A percentile compares a stretch with the other conserved stretches of the same genome.
phyloP scores from a whole-genome alignment of 768 basidiomycete genomes.

The Lactarius deliciosus region DNA sequence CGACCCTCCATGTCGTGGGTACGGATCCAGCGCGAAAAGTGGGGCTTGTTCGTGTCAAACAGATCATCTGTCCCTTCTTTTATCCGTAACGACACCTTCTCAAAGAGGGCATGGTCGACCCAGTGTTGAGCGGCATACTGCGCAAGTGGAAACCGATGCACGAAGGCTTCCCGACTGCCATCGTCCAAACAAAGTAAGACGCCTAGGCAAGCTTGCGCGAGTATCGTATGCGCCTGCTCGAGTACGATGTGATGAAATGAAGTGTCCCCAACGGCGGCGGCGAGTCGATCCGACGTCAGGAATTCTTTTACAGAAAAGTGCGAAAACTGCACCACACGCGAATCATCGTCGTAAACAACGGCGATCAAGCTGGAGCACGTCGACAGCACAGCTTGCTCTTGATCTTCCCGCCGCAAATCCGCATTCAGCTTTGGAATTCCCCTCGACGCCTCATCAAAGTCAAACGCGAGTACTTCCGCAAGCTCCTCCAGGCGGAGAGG shows the following conservation, averaged over 20 bases:
- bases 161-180: background rate
- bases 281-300: background rate
- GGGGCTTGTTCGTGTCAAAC: background rate
- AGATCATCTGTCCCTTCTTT: background rate
- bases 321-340: slow-evolving; percentile 3
- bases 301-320: slow-evolving; percentile 1
- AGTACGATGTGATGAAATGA: background rate
- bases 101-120: background rate
- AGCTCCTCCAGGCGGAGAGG: background rate
- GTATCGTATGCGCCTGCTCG: background rate
- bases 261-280: background rate
- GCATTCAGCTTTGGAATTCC: background rate
- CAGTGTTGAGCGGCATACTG: background rate
- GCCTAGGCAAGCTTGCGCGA: background rate
- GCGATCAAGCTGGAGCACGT: background rate
- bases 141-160: background rate
- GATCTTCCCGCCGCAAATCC: background rate
- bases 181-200: background rate
- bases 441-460: background rate
- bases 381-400: background rate
- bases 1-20: background rate
- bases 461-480: background rate
- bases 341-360: background rate
- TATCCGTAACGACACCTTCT: background rate
- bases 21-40: background rate